phyloP scores from a whole-genome alignment of 2,329 filamentous ascomycete species.

The Aulographum hederae region DNA sequence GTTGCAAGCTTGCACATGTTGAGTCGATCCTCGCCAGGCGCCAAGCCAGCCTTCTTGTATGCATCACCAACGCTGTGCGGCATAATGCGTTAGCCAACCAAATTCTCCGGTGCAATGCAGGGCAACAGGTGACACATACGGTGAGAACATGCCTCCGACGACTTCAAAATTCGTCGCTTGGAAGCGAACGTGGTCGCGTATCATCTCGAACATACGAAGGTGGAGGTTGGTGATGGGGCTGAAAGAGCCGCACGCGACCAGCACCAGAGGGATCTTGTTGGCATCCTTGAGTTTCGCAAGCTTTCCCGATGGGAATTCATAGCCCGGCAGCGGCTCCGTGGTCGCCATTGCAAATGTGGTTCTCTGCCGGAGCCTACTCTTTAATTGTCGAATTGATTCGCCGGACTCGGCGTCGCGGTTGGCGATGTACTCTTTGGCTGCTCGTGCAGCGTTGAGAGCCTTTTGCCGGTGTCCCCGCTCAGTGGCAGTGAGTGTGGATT shows the following conservation, averaged over 20 bases:
- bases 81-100: slow-evolving; percentile 4
- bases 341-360: not conserved
- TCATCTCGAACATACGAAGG: slow-evolving; percentile 5
- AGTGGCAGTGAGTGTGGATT: too few species aligned
- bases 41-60: slow-evolving; percentile 7
- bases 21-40: slow-evolving; percentile 3
- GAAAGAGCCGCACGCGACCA: slow-evolving; percentile 6
- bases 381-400: too few species aligned
- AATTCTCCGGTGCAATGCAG: not conserved
- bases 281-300: not conserved
- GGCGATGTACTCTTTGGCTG: too few species aligned
- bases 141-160: slow-evolving; percentile 4
- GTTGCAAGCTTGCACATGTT: slow-evolving; percentile 6
- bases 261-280: slow-evolving; percentile 6
- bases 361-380: not conserved
- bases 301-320: not conserved
- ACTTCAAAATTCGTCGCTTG: slow-evolving; percentile 5
- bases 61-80: slow-evolving; percentile 6
- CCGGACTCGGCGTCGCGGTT: too few species aligned
- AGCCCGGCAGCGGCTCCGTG: not conserved
- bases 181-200: slow-evolving; percentile 4
- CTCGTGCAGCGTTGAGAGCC: too few species aligned
- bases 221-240: slow-evolving; percentile 6
- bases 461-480: too few species aligned
- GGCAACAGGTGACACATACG: not conserved